Base-by-base conservation (phyloP, 108 stramenopile species). In the Skeletonema grethae region DNA sequence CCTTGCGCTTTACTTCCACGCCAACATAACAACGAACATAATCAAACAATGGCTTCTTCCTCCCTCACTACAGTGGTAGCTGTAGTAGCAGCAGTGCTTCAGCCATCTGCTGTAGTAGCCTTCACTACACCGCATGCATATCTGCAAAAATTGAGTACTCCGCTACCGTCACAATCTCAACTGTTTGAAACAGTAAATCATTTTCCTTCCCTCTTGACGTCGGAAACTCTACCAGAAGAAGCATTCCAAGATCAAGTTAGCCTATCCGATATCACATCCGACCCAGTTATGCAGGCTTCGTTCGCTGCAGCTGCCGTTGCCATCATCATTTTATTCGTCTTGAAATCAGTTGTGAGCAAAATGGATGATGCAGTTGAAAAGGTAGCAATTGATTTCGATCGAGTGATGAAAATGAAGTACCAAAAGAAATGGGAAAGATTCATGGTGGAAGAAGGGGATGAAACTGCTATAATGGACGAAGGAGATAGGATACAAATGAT, bases 201-300 rank as follows among this genome's bases (percentile, higher is more conserved):
- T 24, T 30, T 46, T 15, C 60, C 73, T 32, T 65, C 64, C 24
- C 28, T 74, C 25, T 35, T 61, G 10, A 36, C 60, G 62, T 22
- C 75, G 15, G 73, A 74, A 16, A 7, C 64, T 7, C 50, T 61
- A 0, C 74, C 65, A 16, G 60, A 39, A 60, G 46, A 67, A 6
- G 74, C 74, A 34, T 75, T 75, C 66, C 65, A 67, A 62, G 74
- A 75, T 38, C 38, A 67, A 22, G 74, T 75, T 34, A 53, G 31
- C 20, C 58, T 75, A 25, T 43, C 66, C 0, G 74, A 75, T 53
- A 16, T 75, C 7, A 62, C 60, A 25, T 75, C 74, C 10, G 74
- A 75, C 29, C 74, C 74, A 22, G 24, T 61, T 43, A 58, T 75
- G 32, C 74, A 75, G 16, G 57, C 36, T 18, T 48, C 74, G 16